Conservation (phyloP, 768 basidiomycete species). For the Royoungia palumana region DNA sequence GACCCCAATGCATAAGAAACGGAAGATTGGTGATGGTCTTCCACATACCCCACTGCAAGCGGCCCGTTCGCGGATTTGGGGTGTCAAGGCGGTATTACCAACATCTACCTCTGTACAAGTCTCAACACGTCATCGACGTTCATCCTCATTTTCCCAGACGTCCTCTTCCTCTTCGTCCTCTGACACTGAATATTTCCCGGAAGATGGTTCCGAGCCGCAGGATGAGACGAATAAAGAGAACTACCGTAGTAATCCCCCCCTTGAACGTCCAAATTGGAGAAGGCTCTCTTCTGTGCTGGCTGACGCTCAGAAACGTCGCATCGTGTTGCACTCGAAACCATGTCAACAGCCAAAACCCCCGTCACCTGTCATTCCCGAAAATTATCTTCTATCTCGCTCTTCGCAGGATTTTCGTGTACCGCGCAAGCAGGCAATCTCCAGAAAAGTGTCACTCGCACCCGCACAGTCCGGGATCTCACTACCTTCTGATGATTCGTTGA, state of each 20-base stretch:
- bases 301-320: conserved; percentile 37
- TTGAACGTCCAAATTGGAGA: conserved; percentile 18
- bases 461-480: conserved; percentile 8
- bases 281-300: conserved; percentile 40
- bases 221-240: conserved; percentile 24
- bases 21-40: conserved; percentile 6
- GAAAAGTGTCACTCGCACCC: not conserved
- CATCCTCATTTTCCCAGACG: conserved; percentile 9
- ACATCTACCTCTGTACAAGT: not conserved
- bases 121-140: not conserved
- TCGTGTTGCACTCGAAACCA: conserved; percentile 31
- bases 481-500: conserved; percentile 47
- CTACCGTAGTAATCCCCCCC: conserved; percentile 3
- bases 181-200: conserved; percentile 13
- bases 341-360: not conserved
- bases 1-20: conserved; percentile 32
- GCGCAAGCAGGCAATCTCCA: conserved; percentile 8
- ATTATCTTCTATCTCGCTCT: conserved; percentile 3
- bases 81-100: not conserved
- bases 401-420: conserved; percentile 7
- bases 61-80: not conserved
- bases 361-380: conserved; percentile 17
- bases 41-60: not conserved
- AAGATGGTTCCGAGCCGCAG: conserved; percentile 22
- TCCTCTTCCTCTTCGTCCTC: conserved; percentile 8